Base-by-base conservation (phyloP, 192 early-diverging fungal species). In the Coemansia sp. region DNA sequence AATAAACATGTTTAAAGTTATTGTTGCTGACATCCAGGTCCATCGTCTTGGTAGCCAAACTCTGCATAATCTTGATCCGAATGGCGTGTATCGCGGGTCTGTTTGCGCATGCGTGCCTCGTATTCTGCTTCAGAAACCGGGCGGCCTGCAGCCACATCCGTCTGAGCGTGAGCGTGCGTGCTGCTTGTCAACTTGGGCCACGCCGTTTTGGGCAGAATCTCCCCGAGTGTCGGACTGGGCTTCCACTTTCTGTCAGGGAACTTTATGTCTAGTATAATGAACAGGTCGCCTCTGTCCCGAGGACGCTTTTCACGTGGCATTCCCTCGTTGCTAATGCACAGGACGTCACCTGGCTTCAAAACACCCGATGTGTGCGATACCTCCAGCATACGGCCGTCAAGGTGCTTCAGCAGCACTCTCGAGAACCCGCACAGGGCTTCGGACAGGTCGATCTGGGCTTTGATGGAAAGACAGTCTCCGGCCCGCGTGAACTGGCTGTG, bases 391-490 rank as follows among this genome's bases (percentile, higher is more conserved):
- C 92, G 86, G 58, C 94, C 93, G 55, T 98, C 95, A 21, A 99
- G 56, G 67, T 98, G 94, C 14, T 78, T 85, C 27, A 98, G 27
- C 61, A 92, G 68, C 19, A 86, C 74, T 47, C 87, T 90, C 18
- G 86, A 82, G 64, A 98, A 95, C 62, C 97, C 97, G 45, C 89
- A 91, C 11, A 99, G 84, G 0, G 95, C 95, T 52, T 96, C 96
- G 1, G 87, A 84, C 46, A 99, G 79, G 25, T 93, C 82, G 43
- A 99, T 92, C 25, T 86, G 87, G 25, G 88, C 86, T 30, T 87
- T 84, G 64, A 85, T 85, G 32, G 89, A 81, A 45, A 99, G 80
- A 73, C 98, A 91, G 25, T 87, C 81, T 12, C 90, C 93, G 49
- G 84, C 77, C 30, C 95, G 85, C 51, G 86, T 83, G 79, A 99